Evolutionary conservation across 352 stramenopile species (phyloP), one percentile per base, ranked within the genome.

Genomic region (Aphanomyces euteiches): DNA sequence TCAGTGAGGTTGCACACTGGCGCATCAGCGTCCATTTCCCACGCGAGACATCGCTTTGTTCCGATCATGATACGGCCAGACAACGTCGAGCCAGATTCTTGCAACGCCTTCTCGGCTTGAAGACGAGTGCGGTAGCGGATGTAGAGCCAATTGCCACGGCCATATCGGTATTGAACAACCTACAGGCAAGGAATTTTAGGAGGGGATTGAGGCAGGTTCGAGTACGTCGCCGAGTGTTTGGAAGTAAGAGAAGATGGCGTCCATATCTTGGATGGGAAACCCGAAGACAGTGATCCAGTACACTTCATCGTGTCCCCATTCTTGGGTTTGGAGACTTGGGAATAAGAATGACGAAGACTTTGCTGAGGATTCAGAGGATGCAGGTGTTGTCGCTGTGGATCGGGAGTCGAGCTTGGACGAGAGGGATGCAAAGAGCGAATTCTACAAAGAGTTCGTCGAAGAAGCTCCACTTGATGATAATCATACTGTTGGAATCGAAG

Each of bases 211-310:
- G 40, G 58, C 17, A 64, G 28, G 38, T 39, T 21, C 10, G 8
- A 47, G n/a, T 70, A 70, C 64, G 40, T 94, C 83, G 28, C 86
- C 86, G 5, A 94, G 65, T 4, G 73, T 78, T 77, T 92, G 83
- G 70, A 94, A 94, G 28, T 92, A 81, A 64, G 85, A 81, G 64
- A 92, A 72, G 41, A 94, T 79, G 59, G 82, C 85, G 66, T 82
- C 78, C 73, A 77, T 86, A 69, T 83, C 64, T 58, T 75, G 89
- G 40, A 81, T 67, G 12, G 84, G 72, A 74, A 92, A 94, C 53
- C 86, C 86, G 66, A 84, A 94, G 12, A 94, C 79, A 4, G 86
- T 94, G 60, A 94, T 73, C 86, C 86, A 92, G 75, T 90, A 94
- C 73, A 91, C 81, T 65, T 88, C 83, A 72, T 94, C 83, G 64